phyloP scores from a whole-genome alignment of 2,329 filamentous ascomycete genomes.

The Talaromyces sp. region DNA sequence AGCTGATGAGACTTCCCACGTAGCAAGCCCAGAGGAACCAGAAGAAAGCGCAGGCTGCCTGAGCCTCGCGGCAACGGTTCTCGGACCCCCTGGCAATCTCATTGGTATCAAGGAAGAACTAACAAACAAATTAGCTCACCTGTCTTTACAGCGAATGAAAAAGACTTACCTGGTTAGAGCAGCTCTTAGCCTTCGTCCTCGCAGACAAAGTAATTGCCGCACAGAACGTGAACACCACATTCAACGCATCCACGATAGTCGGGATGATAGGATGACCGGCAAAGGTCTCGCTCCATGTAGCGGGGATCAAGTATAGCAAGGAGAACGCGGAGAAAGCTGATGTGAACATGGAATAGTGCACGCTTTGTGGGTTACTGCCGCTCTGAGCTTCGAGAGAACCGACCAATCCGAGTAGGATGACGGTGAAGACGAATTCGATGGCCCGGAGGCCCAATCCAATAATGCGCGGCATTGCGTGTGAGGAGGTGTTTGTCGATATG shows the following conservation, averaged over 20 bases:
- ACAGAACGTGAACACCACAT: conserved; percentile 46
- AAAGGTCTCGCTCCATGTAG: conserved; percentile 38
- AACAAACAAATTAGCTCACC: not conserved
- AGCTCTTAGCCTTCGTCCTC: conserved; percentile 41
- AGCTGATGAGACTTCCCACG: conserved; percentile 38
- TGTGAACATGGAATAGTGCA: conserved; percentile 52
- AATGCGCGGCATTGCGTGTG: conserved; percentile 9
- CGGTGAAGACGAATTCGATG: conserved; percentile 50
- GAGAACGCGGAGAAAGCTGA: conserved; percentile 45
- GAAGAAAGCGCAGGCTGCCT: conserved; percentile 48
- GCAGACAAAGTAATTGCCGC: conserved; percentile 47
- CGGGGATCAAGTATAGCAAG: conserved; percentile 45
- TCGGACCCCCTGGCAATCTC: conserved; percentile 42
- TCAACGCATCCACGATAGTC: conserved; percentile 43
- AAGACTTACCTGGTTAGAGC: conserved; percentile 41
- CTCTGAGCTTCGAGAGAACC: conserved; percentile 58
- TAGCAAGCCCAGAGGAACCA: conserved; percentile 48
- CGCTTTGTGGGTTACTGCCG: conserved; percentile 51
- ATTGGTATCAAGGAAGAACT: conserved; percentile 41
- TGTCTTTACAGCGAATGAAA: not conserved
- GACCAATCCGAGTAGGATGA: conserved; percentile 57
- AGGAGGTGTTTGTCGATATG: not conserved
- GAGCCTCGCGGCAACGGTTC: conserved; percentile 48
- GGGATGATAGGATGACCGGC: conserved; percentile 40
- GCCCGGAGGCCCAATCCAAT: conserved; percentile 14